Conservation (phyloP, 805 yeast species). For the Scheffersomyces amazonensis region DNA sequence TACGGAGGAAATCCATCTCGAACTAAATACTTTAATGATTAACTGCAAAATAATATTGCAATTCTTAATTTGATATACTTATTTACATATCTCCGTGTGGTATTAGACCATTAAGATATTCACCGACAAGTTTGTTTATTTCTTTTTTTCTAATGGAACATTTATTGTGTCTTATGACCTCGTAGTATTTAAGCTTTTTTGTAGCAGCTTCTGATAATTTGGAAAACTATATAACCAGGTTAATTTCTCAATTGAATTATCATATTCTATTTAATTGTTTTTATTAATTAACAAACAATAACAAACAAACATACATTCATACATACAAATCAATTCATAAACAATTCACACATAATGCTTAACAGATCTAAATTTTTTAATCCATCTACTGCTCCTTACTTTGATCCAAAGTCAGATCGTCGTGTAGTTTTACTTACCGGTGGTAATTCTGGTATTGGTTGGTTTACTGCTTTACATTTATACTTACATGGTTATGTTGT, state of each 20-base stretch:
- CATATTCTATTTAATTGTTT: neutral
- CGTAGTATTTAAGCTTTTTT: too few species aligned
- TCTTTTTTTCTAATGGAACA: too few species aligned
- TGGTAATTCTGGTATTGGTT: conserved; percentile 41
- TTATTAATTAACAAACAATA: neutral
- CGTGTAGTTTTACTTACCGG: conserved; percentile 37
- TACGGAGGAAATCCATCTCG: too few species aligned
- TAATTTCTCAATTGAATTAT: neutral
- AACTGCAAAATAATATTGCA: too few species aligned
- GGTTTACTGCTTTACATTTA: conserved; percentile 36
- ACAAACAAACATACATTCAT: neutral
- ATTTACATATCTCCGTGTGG: too few species aligned
- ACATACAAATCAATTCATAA: neutral
- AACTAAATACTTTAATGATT: too few species aligned
- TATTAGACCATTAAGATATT: too few species aligned
- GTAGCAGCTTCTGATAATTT: too few species aligned
- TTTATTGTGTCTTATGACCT: too few species aligned
- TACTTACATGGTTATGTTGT: conserved; percentile 38
- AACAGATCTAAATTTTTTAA: conserved; percentile 16
- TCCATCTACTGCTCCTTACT: conserved; percentile 26
- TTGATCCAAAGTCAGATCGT: conserved; percentile 21
- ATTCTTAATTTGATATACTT: too few species aligned
- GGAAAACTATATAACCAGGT: neutral
- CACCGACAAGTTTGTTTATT: too few species aligned
- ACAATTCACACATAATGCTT: conserved; percentile 1